Evolutionary conservation across 2,329 filamentous ascomycete genomes (phyloP), one percentile per base, ranked within the genome.

Genomic region (Arthrinium puccinioides): DNA sequence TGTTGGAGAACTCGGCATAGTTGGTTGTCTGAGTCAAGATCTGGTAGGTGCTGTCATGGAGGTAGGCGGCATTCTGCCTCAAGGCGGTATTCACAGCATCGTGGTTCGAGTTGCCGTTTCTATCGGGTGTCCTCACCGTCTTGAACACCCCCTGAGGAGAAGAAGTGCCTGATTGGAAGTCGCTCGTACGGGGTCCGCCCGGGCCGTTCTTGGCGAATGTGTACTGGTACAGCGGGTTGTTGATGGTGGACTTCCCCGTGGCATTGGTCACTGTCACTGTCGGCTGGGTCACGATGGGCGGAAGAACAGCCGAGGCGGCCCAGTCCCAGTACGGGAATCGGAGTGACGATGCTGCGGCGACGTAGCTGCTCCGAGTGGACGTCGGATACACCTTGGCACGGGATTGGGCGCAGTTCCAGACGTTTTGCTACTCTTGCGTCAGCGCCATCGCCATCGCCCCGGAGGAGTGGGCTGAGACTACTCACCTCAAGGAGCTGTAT

Each of bases 401-500:
- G 18, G 26, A 15, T 15, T 36, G 21, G 10, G 26, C 30, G 21
- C 35, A 38, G 26, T 38, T 7, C 26, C 38, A 36, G n/a, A 31
- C 27, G 34, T 31, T 32, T 28, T 19, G 28, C 23, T 18, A 11
- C 31, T 4, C 8, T 9, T 4, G 20, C n/a, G 18, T 67, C 31
- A 40, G 44, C 21, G n/a, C n/a, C n/a, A n/a, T n/a, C n/a, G n/a
- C 46, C 43, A 19, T 26, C 9, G 14, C 9, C 14, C 19, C 11
- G 18, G 5, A 37, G 14, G 6, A 24, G 9, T 16, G 5, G 19
- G 10, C n/a, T 21, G 21, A 8, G n/a, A 24, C 13, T 9, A 24
- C 23, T 40, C 39, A 52, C 49, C 44, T 56, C 51, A 10, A 52
- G 32, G 16, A 54, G 44, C n/a, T 42, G 24, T 28, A 54, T 37